Conservation (phyloP, 192 early-diverging fungal genomes). For the Coemansia sp. region DNA sequence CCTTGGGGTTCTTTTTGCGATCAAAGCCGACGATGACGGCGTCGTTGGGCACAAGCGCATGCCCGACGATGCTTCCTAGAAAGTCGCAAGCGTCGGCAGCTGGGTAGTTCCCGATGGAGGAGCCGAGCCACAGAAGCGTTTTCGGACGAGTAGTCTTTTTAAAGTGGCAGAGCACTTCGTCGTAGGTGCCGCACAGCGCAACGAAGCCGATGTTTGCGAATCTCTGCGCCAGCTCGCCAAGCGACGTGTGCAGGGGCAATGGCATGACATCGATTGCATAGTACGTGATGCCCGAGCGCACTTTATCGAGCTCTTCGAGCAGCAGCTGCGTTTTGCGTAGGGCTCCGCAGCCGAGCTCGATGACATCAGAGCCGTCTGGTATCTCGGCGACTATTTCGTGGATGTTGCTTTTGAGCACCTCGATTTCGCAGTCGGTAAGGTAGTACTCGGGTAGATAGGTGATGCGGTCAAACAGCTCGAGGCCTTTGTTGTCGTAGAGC, state of each 20-base stretch:
- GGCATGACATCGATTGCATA: constrained; percentile 89
- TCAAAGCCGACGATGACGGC: constrained; percentile 84
- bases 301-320: constrained; percentile 67
- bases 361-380: constrained; percentile 64
- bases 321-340: constrained; percentile 86
- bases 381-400: constrained; percentile 64
- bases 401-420: constrained; percentile 66
- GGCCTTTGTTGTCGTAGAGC: constrained; percentile 78
- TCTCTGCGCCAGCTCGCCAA: constrained; percentile 59
- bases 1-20: constrained; percentile 64
- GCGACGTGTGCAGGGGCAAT: constrained; percentile 67
- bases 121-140: constrained; percentile 85
- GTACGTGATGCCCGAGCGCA: constrained; percentile 66
- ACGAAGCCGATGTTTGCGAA: constrained; percentile 69
- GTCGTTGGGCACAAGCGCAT: constrained; percentile 66
- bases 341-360: constrained; percentile 89
- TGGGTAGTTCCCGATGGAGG: constrained; percentile 79
- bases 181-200: constrained; percentile 87
- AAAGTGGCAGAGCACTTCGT: constrained; percentile 69
- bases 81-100: constrained; percentile 67
- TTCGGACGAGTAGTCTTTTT: constrained; percentile 58
- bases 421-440: constrained; percentile 78
- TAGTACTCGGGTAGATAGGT: constrained; percentile 87
- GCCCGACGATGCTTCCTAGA: constrained; percentile 54
- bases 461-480: constrained; percentile 88